phyloP scores from a whole-genome alignment of 345 rosid genomes.

The Eucalyptus coolabah region DNA sequence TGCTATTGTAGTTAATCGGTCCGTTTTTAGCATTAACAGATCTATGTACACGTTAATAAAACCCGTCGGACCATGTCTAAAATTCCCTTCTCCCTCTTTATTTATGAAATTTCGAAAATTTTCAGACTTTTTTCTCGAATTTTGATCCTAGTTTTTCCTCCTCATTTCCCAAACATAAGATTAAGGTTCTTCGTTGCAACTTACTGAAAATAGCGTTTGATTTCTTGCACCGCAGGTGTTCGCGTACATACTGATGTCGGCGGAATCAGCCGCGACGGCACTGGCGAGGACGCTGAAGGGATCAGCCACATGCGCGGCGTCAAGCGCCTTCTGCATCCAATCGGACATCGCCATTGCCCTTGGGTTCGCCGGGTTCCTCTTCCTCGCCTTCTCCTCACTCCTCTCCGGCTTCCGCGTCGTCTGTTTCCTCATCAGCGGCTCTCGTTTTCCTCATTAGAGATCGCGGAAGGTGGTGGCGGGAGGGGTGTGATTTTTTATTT shows the following conservation, averaged over 20 bases:
- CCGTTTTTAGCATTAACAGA: not conserved
- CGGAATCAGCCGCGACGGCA: conserved; percentile 68
- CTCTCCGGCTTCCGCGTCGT: conserved; percentile 81
- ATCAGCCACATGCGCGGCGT: conserved; percentile 28
- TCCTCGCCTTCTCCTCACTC: conserved; percentile 56
- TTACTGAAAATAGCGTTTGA: not conserved
- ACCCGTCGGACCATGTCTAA: not conserved
- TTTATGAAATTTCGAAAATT: not conserved
- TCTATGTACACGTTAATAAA: not conserved
- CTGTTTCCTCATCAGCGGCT: conserved; percentile 71
- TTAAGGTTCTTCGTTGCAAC: not conserved
- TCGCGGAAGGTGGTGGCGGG: not conserved
- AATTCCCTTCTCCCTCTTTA: not conserved
- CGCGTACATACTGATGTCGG: conserved; percentile 73
- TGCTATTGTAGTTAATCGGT: not conserved
- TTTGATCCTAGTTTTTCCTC: not conserved
- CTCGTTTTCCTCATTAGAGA: conserved; percentile 60
- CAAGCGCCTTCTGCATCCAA: conserved; percentile 62
- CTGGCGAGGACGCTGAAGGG: conserved; percentile 53
- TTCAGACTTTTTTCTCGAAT: not conserved
- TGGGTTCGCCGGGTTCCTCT: conserved; percentile 76
- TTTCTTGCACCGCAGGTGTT: conserved; percentile 36
- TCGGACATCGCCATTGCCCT: conserved; percentile 60
- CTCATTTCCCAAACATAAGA: not conserved
- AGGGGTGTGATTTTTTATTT: not conserved